Evolutionary conservation across 2,329 filamentous ascomycete genomes (phyloP), one percentile per base, ranked within the genome.

Genomic region (Triangularia setosa): DNA sequence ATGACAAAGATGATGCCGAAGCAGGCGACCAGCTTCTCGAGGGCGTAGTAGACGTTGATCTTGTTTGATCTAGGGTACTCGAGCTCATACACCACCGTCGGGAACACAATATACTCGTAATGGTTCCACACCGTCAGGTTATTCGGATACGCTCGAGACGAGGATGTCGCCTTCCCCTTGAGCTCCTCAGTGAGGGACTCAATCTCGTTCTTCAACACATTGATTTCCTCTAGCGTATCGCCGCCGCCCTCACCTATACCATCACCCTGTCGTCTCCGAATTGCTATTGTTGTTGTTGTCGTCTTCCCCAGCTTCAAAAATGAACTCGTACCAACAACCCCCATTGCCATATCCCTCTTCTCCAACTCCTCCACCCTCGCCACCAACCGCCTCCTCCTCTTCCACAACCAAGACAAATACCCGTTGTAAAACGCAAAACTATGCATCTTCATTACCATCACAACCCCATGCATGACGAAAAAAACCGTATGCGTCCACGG

Each of bases 371-470:
- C 81, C 25, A 91, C 75, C 64, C 79, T 81, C 4, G 69, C 72
- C 9, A 79, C 72, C n/a, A 85, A 74, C n/a, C 74, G 71, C 11
- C 72, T 69, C 1, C 83, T 79, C 63, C 79, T 79, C 64, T 84
- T 81, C 71, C 87, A 85, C 2, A 85, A 78, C 21, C 84, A 83
- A 2, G 84, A 92, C 59, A 89, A 79, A 67, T 93, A 84, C 6
- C 91, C 90, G 70, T 93, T 93, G 75, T 92, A 93, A 69, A 91
- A 92, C 4, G 88, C 83, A 72, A 91, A 93, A 18, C 87, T 90
- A 73, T 93, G 91, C 75, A 92, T 90, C 78, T 94, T 94, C 91
- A 93, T 93, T 24, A 93, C 74, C 82, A 93, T 89, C 2, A 90
- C 85, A 62, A 93, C 78, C 14, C 87, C 87, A 72, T 93, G 90